These are phyloP conservation scores for Seminavis robusta DNA, from an alignment of 108 stramenopile genomes.

Conservation along the genomic window DNA sequence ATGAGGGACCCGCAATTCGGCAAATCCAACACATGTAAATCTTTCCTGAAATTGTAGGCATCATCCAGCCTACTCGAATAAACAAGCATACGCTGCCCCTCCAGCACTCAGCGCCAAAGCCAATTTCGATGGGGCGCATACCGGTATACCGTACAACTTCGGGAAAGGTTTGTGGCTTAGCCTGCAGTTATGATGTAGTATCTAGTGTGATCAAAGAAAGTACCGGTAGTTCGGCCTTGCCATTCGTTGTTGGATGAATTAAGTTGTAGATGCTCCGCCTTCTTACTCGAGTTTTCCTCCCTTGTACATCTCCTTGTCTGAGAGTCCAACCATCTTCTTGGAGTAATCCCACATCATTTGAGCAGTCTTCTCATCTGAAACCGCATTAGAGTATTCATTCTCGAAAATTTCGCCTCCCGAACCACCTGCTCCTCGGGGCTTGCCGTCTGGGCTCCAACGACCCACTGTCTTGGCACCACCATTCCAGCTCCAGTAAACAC, in stretches of 20 bases:
- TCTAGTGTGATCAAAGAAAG: too few relatives aligned
- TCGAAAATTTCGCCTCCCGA: constrained; percentile 95
- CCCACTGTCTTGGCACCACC: constrained; percentile 90
- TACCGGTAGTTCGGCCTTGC: too few relatives aligned
- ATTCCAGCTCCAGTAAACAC: constrained; percentile 97
- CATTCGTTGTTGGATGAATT: neutral
- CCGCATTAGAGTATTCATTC: constrained; percentile 84
- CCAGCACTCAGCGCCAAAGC: too few relatives aligned
- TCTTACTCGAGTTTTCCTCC: constrained; percentile 35
- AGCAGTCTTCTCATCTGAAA: constrained; percentile 68
- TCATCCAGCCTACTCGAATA: too few relatives aligned
- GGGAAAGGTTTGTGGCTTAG: constrained; percentile 9
- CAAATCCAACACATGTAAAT: too few relatives aligned
- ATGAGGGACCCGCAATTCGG: too few relatives aligned
- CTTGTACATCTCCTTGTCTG: constrained; percentile 78
- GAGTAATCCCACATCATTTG: constrained; percentile 90
- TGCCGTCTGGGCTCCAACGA: constrained; percentile 73
- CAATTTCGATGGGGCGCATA: too few relatives aligned
- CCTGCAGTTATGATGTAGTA: constrained; percentile 7
- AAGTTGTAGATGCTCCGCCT: neutral
- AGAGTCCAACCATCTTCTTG: constrained; percentile 65
- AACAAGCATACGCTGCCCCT: too few relatives aligned
- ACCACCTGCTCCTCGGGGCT: constrained; percentile 88
- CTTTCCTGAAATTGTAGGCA: too few relatives aligned
- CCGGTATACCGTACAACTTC: too few relatives aligned